Evolutionary conservation across 176 grass and related monocot species (phyloP), one percentile per base, ranked within the genome.

Genomic region (Avena sativa): DNA sequence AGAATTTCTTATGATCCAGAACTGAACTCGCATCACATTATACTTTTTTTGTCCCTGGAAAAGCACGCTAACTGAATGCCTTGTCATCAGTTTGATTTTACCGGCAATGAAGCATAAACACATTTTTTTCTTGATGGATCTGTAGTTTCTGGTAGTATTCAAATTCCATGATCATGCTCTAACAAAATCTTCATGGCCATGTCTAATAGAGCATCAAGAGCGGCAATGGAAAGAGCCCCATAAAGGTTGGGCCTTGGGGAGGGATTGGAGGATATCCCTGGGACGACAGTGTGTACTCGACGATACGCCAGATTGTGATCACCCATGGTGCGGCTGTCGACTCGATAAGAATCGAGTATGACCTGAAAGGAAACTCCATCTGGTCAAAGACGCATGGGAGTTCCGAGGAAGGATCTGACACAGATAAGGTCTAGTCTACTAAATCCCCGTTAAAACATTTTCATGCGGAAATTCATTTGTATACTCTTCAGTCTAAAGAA

Each of bases 191-290:
- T 46, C 21, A 51, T 85, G 11, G 5, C 25, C 63, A 25, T 91
- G 61, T 77, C 28, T 52, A 8, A 81, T 49, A 91, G 88, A 95
- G 88, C 78, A 79, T 90, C 28, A 84, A 82, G 74, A 73, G 80
- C 52, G 66, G 72, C 20, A 86, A 87, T 0, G 86, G 85, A 14
- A 97, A 91, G 80, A 92, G 75, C 70, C 86, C 89, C 82, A 88
- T 97, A 87, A 48, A 82, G 49, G 88, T 92, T 70, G 94, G 92
- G 4, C 95, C 95, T 76, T 97, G 95, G 90, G 95, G 95, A 81
- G 95, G 90, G 36, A 76, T 76, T 56, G 90, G 95, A 87, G 95
- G 95, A 30, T 87, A 69, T 74, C 61, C 81, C 36, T 94, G 95
- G 92, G 92, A 97, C 64, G 95, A 97, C 9, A 84, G 87, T 11